Evolutionary conservation across 2,329 filamentous ascomycete species (phyloP).

Genomic region (Polychaeton citri): DNA sequence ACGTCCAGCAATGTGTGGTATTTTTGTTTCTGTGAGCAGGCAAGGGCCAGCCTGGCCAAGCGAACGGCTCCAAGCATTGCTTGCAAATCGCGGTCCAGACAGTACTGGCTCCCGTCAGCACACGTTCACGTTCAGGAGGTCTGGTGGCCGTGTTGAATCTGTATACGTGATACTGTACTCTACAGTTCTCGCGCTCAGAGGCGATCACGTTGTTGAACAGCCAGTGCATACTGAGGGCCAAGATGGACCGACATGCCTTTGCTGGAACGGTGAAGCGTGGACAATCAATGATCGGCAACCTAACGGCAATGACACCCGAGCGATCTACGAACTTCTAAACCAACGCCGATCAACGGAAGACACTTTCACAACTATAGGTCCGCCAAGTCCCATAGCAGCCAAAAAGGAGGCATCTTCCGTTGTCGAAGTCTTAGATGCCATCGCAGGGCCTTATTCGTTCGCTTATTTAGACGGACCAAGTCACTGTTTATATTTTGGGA

Average conservation of each 20-base stretch:
- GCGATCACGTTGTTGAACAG: slow-evolving; percentile 55
- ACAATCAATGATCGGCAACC: slow-evolving; percentile 47
- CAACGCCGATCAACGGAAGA: too few species aligned
- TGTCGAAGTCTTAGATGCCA: too few species aligned
- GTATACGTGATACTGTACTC: slow-evolving; percentile 55
- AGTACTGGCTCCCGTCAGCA: slow-evolving; percentile 2
- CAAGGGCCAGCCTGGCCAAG: slow-evolving; percentile 10
- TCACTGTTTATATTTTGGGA: slow-evolving; percentile 60
- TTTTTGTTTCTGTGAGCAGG: slow-evolving; percentile 20
- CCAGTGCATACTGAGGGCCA: slow-evolving; percentile 39
- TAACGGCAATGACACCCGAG: slow-evolving; percentile 65
- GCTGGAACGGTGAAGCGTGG: slow-evolving; percentile 99
- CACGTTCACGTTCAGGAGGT: slow-evolving; percentile 2
- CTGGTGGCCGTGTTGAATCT: neutral
- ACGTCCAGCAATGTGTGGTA: slow-evolving; percentile 24
- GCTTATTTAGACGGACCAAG: slow-evolving; percentile 59
- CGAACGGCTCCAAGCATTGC: slow-evolving; percentile 8
- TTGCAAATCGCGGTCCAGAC: slow-evolving; percentile 20
- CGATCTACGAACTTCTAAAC: slow-evolving; percentile 49
- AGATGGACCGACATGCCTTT: slow-evolving; percentile 35
- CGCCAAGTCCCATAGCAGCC: too few species aligned
- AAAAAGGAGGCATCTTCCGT: too few species aligned
- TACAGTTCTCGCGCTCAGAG: slow-evolving; percentile 83
- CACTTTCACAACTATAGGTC: too few species aligned
- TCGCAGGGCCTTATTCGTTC: slow-evolving; percentile 72